Base-by-base conservation (phyloP, 768 basidiomycete species). In the Porpolomopsis calyptriformis region DNA sequence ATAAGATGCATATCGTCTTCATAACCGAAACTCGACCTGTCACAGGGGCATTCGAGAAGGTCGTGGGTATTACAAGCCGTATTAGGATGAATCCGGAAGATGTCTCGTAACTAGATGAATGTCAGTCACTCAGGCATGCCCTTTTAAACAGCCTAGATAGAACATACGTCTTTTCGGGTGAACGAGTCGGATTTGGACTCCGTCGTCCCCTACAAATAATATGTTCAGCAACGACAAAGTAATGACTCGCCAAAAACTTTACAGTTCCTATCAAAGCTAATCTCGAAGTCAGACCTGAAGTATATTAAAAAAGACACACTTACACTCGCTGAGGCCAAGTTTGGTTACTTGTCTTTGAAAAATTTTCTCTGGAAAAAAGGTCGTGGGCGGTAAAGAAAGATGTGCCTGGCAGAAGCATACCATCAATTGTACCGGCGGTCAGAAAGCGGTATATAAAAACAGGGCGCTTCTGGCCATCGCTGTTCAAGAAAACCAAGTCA, bases 301-400 rank as follows among this genome's bases (percentile, higher is more conserved):
- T 22, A 47, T 47, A 58, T 62, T 43, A 22, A 52, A 5, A 12
- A 31, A 19, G 27, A 19, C 7, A 37, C 16, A 69, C 80, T 64
- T 55, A 88, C 86, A 88, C 52, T 87, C 79, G 52, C 89, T 91
- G 39, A 98, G 64, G 3, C 89, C 93, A 9, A 89, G 74, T 63
- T 98, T 98, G 14, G 89, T 96, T 24, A 97, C 80, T 63, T 97
- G 93, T 48, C 94, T 74, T 62, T 97, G 89, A 58, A 77, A 93
- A 19, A 94, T 89, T 66, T 93, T 91, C 65, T 90, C 86, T 88
- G 55, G 2, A 47, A n/a, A n/a, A n/a, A n/a, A 25, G 24, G 26
- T 20, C 34, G 46, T 12, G 31, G 43, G 50, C 38, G 20, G 22
- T 23, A 44, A 38, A 11, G 43, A 24, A 23, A 34, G 27, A 24